Evolutionary conservation across 2,329 filamentous ascomycete species (phyloP), one percentile per base, ranked within the genome.

Genomic region (Sporothrix euskadiensis): DNA sequence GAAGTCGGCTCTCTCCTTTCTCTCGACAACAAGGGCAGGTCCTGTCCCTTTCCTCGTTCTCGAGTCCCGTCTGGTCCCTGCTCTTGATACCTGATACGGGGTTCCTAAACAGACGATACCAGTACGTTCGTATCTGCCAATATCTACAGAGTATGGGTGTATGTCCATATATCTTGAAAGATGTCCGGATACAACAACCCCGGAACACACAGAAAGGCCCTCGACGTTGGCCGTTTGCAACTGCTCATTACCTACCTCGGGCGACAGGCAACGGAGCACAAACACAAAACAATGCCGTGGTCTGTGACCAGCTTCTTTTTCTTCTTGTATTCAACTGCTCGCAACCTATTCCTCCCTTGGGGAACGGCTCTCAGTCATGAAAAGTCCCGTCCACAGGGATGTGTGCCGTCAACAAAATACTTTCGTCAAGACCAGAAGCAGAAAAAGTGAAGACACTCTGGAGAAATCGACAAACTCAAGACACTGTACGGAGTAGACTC

Each of bases 201-300:
- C 39, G 61, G 39, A 26, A 30, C 61, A 5, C 12, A 47, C 39
- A 47, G 12, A 30, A 16, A 30, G 12, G 61, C 22, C 57, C 32
- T 30, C 41, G 61, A 44, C n/a, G 39, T 59, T 30, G 56, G 26
- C 30, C 56, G 30, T 47, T 30, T 66, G 61, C n/a, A 44, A 47
- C 61, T 66, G 22, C 7, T 47, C 61, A 26, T 47, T 47, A 65
- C 16, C 59, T 65, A n/a, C n/a, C n/a, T 65, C 39, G n/a, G 39
- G 59, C 39, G n/a, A n/a, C n/a, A 66, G 61, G 63, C 44, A 52
- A 52, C 44, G 65, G 44, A 35, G 44, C 26, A 68, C 44, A 66
- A 30, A 41, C 61, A 66, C 61, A 66, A 16, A 68, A 22, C 65
- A 52, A 68, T 52, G 26, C 26, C 65, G 44, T 32, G 44, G 14